Percentiles rank a stretch among this genome's conserved stretches.
phyloP scores from a whole-genome alignment of 805 yeast genomes.

The Metschnikowia aberdeeniae region DNA sequence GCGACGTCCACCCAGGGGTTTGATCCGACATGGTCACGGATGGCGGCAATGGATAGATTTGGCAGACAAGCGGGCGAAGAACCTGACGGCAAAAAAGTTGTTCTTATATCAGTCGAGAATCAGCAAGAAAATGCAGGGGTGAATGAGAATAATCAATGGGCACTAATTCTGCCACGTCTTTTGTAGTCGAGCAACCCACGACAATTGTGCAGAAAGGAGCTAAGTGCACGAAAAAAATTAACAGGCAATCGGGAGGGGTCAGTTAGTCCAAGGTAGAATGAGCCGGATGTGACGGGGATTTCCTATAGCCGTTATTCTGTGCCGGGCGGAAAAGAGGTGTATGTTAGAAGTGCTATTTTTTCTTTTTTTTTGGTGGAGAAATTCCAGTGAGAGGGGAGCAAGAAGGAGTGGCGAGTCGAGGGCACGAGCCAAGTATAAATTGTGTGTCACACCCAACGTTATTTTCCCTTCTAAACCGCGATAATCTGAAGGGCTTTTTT shows the following conservation, averaged over 20 bases:
- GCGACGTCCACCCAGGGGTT: constrained; percentile 4
- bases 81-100: no score
- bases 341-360: constrained; percentile 5
- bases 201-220: background rate
- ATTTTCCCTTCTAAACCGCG: no score
- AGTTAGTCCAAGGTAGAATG: background rate
- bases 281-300: background rate
- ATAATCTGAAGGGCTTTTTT: no score
- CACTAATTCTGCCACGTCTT: constrained; percentile 1
- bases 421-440: background rate
- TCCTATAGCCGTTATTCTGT: constrained; percentile 1
- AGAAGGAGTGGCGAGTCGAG: constrained; percentile 2
- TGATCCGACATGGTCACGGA: constrained; percentile 12
- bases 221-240: background rate
- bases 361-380: constrained; percentile 5
- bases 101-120: no score
- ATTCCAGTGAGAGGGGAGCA: constrained; percentile 4
- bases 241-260: background rate
- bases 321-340: constrained; percentile 3
- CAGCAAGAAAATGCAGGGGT: background rate
- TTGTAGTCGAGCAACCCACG: background rate
- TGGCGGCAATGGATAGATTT: background rate
- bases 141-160: background rate
- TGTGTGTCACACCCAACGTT: background rate
- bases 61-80: no score